Percentiles rank a stretch among this genome's conserved stretches.
Conservation (phyloP, 768 basidiomycete species). For the Suillus sp. region DNA sequence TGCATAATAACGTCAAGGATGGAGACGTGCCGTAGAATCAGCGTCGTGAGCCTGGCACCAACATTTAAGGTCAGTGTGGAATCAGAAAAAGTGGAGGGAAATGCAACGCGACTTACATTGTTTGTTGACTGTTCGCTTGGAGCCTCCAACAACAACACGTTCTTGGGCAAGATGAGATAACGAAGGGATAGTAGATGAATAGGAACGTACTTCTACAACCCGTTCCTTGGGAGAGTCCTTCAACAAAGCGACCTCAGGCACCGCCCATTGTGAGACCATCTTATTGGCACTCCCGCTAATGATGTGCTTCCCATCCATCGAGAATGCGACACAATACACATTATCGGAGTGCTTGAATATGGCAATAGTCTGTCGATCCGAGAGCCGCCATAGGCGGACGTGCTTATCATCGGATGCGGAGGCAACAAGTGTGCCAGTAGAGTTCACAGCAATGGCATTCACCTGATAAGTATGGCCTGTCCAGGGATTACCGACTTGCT, state of each 20-base stretch:
- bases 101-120: not conserved
- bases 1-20: not conserved
- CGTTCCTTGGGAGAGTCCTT: not conserved
- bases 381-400: not conserved
- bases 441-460: not conserved
- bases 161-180: not conserved
- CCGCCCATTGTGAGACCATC: not conserved
- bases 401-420: not conserved
- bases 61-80: not conserved
- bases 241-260: not conserved
- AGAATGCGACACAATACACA: not conserved
- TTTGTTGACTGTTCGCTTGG: not conserved
- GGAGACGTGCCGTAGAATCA: not conserved
- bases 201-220: not conserved
- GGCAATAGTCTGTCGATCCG: not conserved
- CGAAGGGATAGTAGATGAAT: not conserved
- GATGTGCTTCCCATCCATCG: not conserved
- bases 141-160: not conserved
- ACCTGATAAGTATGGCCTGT: not conserved
- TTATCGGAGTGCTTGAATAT: not conserved
- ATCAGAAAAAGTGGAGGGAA: not conserved
- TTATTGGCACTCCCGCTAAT: not conserved
- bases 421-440: not conserved
- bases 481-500: not conserved
- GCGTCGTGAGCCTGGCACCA: not conserved